Evolutionary conservation across 1,139 yeast genomes (phyloP).

Genomic region (Candida sojae): DNA sequence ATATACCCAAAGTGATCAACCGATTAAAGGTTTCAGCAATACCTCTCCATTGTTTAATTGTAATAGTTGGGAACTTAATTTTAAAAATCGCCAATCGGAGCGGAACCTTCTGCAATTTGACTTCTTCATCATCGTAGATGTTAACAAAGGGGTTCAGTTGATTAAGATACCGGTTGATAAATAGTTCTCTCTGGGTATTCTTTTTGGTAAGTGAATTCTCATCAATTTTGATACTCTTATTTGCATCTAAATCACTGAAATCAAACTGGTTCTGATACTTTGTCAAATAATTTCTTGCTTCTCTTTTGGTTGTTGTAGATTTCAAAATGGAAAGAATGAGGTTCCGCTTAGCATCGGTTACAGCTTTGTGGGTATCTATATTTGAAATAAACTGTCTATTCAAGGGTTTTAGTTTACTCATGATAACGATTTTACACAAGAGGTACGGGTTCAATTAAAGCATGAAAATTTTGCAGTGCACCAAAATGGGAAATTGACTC

Average conservation of each 20-base stretch:
- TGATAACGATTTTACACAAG: conserved; percentile 12
- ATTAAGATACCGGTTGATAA: conserved; percentile 43
- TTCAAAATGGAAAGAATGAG: conserved; percentile 67
- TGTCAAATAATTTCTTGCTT: conserved; percentile 63
- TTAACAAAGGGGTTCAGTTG: conserved; percentile 34
- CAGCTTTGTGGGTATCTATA: conserved; percentile 31
- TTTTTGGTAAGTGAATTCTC: conserved; percentile 18
- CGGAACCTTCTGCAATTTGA: conserved; percentile 36
- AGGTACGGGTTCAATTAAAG: no score
- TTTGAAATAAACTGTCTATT: conserved; percentile 41
- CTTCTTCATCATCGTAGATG: conserved; percentile 31
- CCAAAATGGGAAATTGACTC: neutral
- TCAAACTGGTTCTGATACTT: conserved; percentile 55
- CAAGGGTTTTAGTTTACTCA: conserved; percentile 34
- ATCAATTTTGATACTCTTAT: conserved; percentile 11
- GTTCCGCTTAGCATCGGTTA: conserved; percentile 47
- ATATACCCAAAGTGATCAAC: conserved; percentile 51
- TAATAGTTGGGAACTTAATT: conserved; percentile 40
- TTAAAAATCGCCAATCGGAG: conserved; percentile 55
- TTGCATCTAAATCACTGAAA: conserved; percentile 20
- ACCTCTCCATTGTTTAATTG: conserved; percentile 35
- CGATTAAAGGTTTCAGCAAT: conserved; percentile 52
- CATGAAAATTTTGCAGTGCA: neutral
- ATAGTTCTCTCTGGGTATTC: conserved; percentile 37
- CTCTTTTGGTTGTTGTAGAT: conserved; percentile 77